phyloP scores from a whole-genome alignment of 176 grass and related monocot genomes.

The sorghum (Sorghum bicolor) region Sorghum_bicolor_NCBIv3 NC_012879.2:3474001-3474500 shows the following conservation, averaged over 20 bases:
- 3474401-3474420: background rate
- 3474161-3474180: constrained; percentile 69
- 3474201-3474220: constrained; percentile 53
- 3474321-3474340: constrained; percentile 42
- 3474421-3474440: background rate
- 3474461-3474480: background rate
- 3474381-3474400: background rate
- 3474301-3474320: constrained; percentile 60
- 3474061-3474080: background rate
- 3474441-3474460: no score
- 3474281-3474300: constrained; percentile 44
- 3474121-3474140: constrained; percentile 30
- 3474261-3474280: constrained; percentile 76
- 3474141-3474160: constrained; percentile 43
- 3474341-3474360: no score
- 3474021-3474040: no score
- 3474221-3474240: constrained; percentile 48
- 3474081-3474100: background rate
- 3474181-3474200: constrained; percentile 72
- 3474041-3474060: background rate
- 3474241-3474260: constrained; percentile 60
- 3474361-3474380: background rate
- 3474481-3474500: constrained; percentile 29
- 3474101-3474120: background rate
- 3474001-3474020: constrained; percentile 44